These are phyloP conservation scores for Schizochytrium sp. DNA, from an alignment of 108 stramenopile genomes.

Conservation along the genomic window DNA sequence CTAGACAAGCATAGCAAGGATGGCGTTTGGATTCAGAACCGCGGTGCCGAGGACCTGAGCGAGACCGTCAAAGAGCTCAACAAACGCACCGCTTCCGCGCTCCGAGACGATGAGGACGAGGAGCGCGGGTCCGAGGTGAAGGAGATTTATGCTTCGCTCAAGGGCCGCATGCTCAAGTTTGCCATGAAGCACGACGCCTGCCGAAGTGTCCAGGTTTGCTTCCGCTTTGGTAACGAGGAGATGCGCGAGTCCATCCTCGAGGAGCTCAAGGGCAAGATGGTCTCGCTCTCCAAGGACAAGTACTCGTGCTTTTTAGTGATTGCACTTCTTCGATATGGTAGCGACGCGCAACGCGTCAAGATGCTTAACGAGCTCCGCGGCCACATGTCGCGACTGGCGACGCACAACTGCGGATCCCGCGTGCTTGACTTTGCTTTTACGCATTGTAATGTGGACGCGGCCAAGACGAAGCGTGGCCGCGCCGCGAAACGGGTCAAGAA, in stretches of 20 bases:
- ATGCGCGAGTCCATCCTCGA: background rate
- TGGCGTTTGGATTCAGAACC: background rate
- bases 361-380: background rate
- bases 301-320: background rate
- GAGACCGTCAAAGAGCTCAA: background rate
- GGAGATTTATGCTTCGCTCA: background rate
- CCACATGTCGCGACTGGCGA: background rate
- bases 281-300: background rate
- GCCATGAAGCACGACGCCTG: background rate
- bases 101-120: background rate
- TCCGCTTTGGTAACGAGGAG: background rate
- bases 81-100: background rate
- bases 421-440: background rate
- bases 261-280: conserved; percentile 10
- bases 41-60: background rate
- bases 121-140: background rate
- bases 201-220: background rate
- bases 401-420: background rate
- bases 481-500: background rate
- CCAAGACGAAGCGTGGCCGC: background rate
- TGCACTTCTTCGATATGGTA: background rate
- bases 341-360: background rate
- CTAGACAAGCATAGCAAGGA: background rate
- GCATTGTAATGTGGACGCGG: background rate
- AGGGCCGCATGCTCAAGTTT: background rate